Evolutionary conservation across 73 alveolate genomes (phyloP).

Genomic region (Tetrahymena malaccensis): DNA sequence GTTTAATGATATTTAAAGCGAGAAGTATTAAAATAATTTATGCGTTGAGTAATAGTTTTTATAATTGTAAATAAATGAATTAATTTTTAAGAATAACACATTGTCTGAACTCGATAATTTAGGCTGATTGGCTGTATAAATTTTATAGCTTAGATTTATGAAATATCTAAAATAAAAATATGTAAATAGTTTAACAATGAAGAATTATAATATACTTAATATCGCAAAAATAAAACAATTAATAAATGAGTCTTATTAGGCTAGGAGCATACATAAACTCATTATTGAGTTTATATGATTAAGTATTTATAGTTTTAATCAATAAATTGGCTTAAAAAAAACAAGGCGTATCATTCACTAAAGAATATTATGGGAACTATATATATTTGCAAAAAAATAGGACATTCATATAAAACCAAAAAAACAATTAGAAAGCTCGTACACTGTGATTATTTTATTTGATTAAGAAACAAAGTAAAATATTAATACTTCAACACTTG

Average conservation of each 20-base stretch:
- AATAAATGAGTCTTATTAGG: not conserved
- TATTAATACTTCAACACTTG: not conserved
- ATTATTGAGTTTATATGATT: not conserved
- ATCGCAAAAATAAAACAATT: not conserved
- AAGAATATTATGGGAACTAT: not conserved
- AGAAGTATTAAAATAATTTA: too few species aligned
- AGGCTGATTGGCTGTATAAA: not conserved
- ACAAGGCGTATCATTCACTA: not conserved
- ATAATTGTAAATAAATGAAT: too few species aligned
- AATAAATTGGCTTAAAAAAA: not conserved
- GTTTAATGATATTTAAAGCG: too few species aligned
- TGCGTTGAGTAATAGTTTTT: not conserved
- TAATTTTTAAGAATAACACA: not conserved
- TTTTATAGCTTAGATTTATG: not conserved
- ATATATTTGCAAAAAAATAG: not conserved
- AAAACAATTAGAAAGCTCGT: not conserved
- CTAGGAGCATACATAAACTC: not conserved
- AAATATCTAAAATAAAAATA: not conserved
- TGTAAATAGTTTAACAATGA: not conserved
- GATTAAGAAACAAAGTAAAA: not conserved
- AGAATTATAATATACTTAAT: not conserved
- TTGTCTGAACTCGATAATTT: not conserved
- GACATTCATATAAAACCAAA: not conserved
- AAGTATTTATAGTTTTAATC: not conserved
- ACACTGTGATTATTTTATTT: not conserved